phyloP scores from a whole-genome alignment of 2,329 filamentous ascomycete species.

The Fusarium veterinarium region DNA sequence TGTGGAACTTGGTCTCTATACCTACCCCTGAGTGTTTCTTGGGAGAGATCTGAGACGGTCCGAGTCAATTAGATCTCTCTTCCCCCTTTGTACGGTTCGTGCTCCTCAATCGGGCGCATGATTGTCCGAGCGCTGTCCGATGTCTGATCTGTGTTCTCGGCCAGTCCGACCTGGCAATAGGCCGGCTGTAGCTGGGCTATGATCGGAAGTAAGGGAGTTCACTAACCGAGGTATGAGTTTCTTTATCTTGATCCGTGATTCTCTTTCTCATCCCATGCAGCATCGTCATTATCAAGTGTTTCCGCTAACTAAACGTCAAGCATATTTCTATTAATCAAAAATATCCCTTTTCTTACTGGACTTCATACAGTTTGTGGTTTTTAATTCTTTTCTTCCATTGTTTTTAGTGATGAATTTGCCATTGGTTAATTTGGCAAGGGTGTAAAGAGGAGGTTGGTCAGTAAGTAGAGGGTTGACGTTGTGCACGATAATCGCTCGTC shows the following conservation, averaged over 20 bases:
- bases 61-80: not conserved
- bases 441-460: not conserved
- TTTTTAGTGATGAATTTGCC: not conserved
- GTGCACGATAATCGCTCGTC: not conserved
- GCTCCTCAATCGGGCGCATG: not conserved
- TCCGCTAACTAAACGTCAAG: rapidly evolving
- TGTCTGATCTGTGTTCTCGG: not conserved
- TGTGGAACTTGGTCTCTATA: not conserved
- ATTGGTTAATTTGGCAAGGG: not conserved
- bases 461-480: no score
- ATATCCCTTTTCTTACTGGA: no score
- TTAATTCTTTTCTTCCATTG: no score
- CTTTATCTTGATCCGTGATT: no score
- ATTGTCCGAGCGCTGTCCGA: not conserved
- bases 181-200: not conserved
- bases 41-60: rapidly evolving
- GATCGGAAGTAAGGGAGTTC: no score
- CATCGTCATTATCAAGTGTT: not conserved
- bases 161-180: not conserved
- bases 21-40: not conserved
- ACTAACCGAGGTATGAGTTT: no score
- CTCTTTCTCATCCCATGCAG: not conserved
- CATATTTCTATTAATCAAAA: not conserved
- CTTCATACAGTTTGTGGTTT: no score
- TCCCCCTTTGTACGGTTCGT: not conserved